Conservation (phyloP, 1,139 yeast genomes). For the Pichia kudriavzevii region DNA sequence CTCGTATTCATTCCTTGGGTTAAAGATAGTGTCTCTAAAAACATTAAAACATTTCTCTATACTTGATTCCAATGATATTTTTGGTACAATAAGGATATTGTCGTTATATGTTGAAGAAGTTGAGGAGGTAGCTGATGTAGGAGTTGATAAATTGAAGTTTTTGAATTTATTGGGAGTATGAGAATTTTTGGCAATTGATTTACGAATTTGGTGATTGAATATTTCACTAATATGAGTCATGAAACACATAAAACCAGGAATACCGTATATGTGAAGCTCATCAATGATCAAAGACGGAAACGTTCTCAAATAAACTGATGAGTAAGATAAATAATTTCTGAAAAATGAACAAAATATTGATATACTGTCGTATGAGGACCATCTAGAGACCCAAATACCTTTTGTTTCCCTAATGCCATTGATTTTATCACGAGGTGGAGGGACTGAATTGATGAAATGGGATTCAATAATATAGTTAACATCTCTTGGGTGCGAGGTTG, state of each 20-base stretch:
- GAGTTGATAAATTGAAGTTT: conserved; percentile 2
- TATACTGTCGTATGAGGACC: conserved; percentile 43
- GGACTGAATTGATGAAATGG: conserved; percentile 25
- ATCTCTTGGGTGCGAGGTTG: conserved; percentile 25
- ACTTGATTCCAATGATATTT: conserved; percentile 33
- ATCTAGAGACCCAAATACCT: conserved; percentile 64
- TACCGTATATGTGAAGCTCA: conserved; percentile 16
- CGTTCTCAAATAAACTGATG: conserved; percentile 18
- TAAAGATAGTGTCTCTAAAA: conserved; percentile 37
- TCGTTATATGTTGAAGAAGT: too few species aligned
- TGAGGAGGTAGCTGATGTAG: not conserved
- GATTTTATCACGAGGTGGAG: conserved; percentile 49
- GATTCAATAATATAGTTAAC: conserved; percentile 23
- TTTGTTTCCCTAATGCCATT: conserved; percentile 50
- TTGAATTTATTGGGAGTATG: conserved; percentile 3
- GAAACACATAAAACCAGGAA: conserved; percentile 33
- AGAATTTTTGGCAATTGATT: not conserved
- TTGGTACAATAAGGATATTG: conserved; percentile 17
- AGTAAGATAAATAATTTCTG: conserved; percentile 47
- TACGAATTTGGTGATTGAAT: conserved; percentile 23
- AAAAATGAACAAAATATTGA: conserved; percentile 65
- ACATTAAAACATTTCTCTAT: conserved; percentile 32
- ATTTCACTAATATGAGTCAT: conserved; percentile 32
- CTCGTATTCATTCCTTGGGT: conserved; percentile 31
- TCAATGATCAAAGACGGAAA: conserved; percentile 13